Evolutionary conservation across 1,284 basidiomycete genomes (phyloP).

Genomic region (Ganoderma lingzhi): DNA sequence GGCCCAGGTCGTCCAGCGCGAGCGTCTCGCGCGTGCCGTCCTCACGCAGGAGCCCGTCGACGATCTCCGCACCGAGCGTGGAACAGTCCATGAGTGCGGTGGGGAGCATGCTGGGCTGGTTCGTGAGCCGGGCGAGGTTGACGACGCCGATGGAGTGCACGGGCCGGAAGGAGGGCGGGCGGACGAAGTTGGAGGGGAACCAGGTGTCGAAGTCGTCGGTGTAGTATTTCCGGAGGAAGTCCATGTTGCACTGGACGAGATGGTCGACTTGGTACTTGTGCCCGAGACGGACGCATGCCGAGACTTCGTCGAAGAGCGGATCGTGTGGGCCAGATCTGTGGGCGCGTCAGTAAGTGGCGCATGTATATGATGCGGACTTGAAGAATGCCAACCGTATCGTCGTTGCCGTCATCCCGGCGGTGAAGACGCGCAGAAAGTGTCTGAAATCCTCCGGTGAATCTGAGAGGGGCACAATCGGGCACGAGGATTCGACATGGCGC

Average conservation of each 20-base stretch:
- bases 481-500: neutral
- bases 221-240: constrained; percentile 27
- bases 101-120: constrained; percentile 20
- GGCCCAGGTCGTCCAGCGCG: constrained; percentile 28
- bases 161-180: constrained; percentile 21
- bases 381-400: constrained; percentile 18
- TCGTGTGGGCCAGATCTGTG: constrained; percentile 20
- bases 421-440: constrained; percentile 26
- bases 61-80: constrained; percentile 27
- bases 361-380: neutral
- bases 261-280: constrained; percentile 32
- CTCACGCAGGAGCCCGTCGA: constrained; percentile 22
- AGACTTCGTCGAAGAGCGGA: constrained; percentile 25
- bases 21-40: constrained; percentile 29
- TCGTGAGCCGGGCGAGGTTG: constrained; percentile 29
- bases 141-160: constrained; percentile 30
- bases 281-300: constrained; percentile 29
- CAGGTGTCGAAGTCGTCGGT: constrained; percentile 28
- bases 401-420: constrained; percentile 9
- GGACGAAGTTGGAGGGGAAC: constrained; percentile 20
- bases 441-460: constrained; percentile 29
- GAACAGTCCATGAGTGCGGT: constrained; percentile 33
- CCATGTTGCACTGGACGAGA: constrained; percentile 24
- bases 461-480: constrained; percentile 9
- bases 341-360: neutral